These are phyloP conservation scores for Circinella umbellata DNA, from an alignment of 371 early-diverging fungal species.

Conservation along the genomic window DNA sequence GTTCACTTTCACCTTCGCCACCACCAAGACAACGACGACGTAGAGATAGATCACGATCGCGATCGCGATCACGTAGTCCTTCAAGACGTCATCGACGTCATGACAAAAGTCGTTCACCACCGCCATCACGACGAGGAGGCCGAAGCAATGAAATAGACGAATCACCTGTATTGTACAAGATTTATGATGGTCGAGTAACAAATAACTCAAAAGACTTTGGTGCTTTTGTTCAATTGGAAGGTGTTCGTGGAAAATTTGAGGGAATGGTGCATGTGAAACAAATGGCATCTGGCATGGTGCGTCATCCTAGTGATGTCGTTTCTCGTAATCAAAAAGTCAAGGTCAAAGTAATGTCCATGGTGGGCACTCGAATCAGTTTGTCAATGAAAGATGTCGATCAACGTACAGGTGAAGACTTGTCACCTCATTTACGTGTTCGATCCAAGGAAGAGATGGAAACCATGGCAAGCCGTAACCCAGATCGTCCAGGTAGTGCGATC, in stretches of 20 bases:
- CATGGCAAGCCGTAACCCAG: slow-evolving; percentile 69
- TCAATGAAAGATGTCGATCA: slow-evolving; percentile 97
- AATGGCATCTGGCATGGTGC: slow-evolving; percentile 72
- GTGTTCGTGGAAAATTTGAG: slow-evolving; percentile 68
- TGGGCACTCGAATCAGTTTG: slow-evolving; percentile 79
- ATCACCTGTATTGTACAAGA: slow-evolving; percentile 86
- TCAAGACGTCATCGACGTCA: slow-evolving; percentile 35
- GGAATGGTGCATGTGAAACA: slow-evolving; percentile 91
- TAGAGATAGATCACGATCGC: slow-evolving; percentile 24
- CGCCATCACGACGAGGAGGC: not conserved
- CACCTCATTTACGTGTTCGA: slow-evolving; percentile 63
- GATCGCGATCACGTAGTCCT: slow-evolving; percentile 23
- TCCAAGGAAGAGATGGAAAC: slow-evolving; percentile 63
- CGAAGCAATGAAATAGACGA: slow-evolving; percentile 59
- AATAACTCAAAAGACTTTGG: slow-evolving; percentile 87
- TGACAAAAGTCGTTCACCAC: slow-evolving; percentile 40
- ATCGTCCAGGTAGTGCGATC: slow-evolving; percentile 51
- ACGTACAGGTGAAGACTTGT: slow-evolving; percentile 84
- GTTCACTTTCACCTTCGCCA: slow-evolving; percentile 33
- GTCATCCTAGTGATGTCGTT: slow-evolving; percentile 84
- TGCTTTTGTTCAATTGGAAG: slow-evolving; percentile 88
- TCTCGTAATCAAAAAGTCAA: slow-evolving; percentile 78
- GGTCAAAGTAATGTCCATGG: slow-evolving; percentile 92
- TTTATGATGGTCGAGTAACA: slow-evolving; percentile 83
- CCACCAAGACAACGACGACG: slow-evolving; percentile 24